A percentile compares a stretch with the other conserved stretches of the same genome.
Evolutionary conservation across 257 asterid species (phyloP).

Genomic region (Mentha longifolia): DNA sequence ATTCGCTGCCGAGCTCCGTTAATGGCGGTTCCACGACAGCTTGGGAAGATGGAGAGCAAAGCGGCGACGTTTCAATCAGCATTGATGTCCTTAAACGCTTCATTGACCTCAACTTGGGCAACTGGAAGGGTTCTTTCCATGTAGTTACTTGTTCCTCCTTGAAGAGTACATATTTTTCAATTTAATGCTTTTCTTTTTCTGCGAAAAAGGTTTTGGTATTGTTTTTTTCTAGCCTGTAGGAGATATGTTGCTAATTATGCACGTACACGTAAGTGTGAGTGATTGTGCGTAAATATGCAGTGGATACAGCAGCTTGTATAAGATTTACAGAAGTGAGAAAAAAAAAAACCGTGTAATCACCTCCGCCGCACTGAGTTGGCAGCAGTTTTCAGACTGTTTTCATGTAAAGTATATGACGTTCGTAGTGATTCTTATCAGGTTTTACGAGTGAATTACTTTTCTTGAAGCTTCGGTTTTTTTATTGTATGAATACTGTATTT

Average conservation of each 20-base stretch:
- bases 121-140: slow-evolving; percentile 85
- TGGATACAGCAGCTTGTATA: neutral
- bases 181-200: neutral
- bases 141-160: slow-evolving; percentile 39
- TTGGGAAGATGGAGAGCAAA: slow-evolving; percentile 41
- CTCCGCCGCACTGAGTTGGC: neutral
- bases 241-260: neutral
- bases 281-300: neutral
- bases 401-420: neutral
- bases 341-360: neutral
- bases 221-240: no score
- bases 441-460: neutral
- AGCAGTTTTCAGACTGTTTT: neutral
- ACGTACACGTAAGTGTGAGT: neutral
- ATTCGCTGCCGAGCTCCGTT: slow-evolving; percentile 42
- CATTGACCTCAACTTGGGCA: slow-evolving; percentile 76
- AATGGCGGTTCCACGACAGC: slow-evolving; percentile 38
- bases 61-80: slow-evolving; percentile 46
- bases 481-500: neutral
- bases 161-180: neutral
- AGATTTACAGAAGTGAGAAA: neutral
- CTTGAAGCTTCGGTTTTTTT: neutral
- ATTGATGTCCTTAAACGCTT: slow-evolving; percentile 67
- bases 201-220: neutral
- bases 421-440: neutral